Base-by-base conservation (phyloP, 148 eudicot species). In the Arctostaphylos glauca region DNA sequence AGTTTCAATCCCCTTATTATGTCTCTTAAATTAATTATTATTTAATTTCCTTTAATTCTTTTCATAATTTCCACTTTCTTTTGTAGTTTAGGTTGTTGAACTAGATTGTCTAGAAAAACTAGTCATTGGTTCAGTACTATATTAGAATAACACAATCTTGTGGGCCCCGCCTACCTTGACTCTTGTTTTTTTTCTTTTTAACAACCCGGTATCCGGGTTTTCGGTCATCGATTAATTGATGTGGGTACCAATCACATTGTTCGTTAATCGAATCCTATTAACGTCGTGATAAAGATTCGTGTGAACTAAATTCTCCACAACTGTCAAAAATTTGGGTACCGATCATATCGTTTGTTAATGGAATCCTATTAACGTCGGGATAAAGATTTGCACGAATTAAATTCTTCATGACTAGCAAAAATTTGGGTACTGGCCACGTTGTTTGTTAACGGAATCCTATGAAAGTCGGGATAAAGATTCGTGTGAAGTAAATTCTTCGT, bases 1-100 rank as follows among this genome's bases (percentile, higher is more conserved):
- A 88, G 93, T 77, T 77, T 77, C 50, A 12, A 66, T 5, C 19
- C 75, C 71, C 52, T 59, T 19, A 31, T 18, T 49, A 44, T 56
- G 47, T 25, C 41, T 48, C 6, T 23, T 31, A 16, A 9, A 15
- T 77, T 5, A 3, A 4, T 38, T 49, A 1, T 68, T 25, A 4
- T 12, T 12, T 4, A 66, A 66, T 31, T 5, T 5, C 67, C n/a
- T 66, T 66, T 3, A 66, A 25, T 66, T 66, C 25, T 12, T 10
- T 25, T 31, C 38, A 43, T 12, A 10, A 6, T 66, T 31, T 77
- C 9, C 5, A 12, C n/a, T 74, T 4, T 23, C 13, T 15, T 49
- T 74, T 4, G 10, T n/a, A 10, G 6, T 38, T 19, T 12, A 44
- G 38, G 38, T 31, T 31, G 38, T 31, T 59, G 66, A 59, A 21